Evolutionary conservation across 2,329 filamentous ascomycete species (phyloP).

Genomic region (Albophoma yamanashiensis): DNA sequence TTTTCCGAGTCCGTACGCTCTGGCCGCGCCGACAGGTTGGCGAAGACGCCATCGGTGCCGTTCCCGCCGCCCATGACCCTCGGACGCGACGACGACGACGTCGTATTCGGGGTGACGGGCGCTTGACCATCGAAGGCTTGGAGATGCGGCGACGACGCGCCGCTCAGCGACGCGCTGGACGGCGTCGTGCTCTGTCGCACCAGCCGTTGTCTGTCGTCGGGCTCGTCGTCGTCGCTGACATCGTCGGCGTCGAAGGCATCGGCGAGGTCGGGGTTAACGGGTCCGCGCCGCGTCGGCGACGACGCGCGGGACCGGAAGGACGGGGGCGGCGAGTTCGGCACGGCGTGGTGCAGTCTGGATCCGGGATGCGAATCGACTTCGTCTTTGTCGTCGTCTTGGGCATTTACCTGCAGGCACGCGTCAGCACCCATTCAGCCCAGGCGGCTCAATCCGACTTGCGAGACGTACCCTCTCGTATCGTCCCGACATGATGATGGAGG

Average conservation of each 20-base stretch:
- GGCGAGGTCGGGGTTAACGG: conserved; percentile 69
- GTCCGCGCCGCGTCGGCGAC: conserved; percentile 30
- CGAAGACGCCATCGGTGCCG: conserved; percentile 92
- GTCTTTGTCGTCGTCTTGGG: conserved; percentile 47
- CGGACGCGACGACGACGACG: conserved; percentile 28
- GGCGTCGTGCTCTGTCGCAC: conserved; percentile 54
- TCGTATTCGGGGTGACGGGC: conserved; percentile 4
- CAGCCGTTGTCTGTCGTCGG: conserved; percentile 75
- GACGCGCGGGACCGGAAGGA: conserved; percentile 84
- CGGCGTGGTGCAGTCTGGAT: conserved; percentile 19
- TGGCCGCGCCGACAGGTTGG: conserved; percentile 85
- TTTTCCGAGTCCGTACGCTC: conserved; percentile 66
- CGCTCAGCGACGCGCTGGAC: conserved; percentile 6
- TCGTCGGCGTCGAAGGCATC: conserved; percentile 86
- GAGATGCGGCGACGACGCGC: background rate
- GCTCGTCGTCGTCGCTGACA: conserved; percentile 59
- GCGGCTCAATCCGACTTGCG: background rate
- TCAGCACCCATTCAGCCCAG: background rate
- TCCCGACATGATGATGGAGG: conserved; percentile 34
- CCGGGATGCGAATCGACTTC: conserved; percentile 23
- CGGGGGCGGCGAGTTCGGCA: conserved; percentile 57
- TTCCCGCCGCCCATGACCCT: conserved; percentile 58
- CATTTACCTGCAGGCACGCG: conserved; percentile 37
- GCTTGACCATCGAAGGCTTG: background rate
- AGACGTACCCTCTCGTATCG: conserved; percentile 47